Percentiles rank a stretch among this genome's conserved stretches.
Conservation (phyloP, 2,329 filamentous ascomycete species). For the Didymella lethalis region DNA sequence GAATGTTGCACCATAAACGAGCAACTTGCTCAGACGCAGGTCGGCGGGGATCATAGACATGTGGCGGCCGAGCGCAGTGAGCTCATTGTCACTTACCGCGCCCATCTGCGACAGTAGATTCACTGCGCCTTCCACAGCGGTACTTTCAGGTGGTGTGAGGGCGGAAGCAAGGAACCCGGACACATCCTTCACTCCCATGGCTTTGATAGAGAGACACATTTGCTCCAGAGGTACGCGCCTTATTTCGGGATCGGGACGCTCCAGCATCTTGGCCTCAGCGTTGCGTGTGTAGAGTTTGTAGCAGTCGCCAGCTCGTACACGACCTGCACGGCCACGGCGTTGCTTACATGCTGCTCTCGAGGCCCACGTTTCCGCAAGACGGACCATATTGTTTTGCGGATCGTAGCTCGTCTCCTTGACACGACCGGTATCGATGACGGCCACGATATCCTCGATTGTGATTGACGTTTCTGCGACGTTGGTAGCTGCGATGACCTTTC, state of each 20-base stretch:
- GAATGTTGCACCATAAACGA: conserved; percentile 95
- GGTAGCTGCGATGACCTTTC: conserved; percentile 93
- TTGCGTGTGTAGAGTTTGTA: conserved; percentile 94
- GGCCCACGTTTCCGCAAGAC: conserved; percentile 93
- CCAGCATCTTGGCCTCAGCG: conserved; percentile 83
- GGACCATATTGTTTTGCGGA: conserved; percentile 89
- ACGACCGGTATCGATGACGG: conserved; percentile 91
- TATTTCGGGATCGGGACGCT: conserved; percentile 92
- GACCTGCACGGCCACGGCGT: conserved; percentile 87
- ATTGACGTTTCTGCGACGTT: conserved; percentile 99
- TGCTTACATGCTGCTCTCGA: conserved; percentile 95
- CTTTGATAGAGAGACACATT: conserved; percentile 90
- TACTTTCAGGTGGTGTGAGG: conserved; percentile 84
- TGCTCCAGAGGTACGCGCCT: conserved; percentile 92
- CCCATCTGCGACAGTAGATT: conserved; percentile 83
- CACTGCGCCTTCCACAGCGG: conserved; percentile 87
- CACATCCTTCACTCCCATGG: conserved; percentile 90
- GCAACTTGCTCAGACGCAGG: conserved; percentile 88
- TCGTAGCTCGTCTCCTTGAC: conserved; percentile 98
- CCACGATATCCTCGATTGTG: conserved; percentile 96
- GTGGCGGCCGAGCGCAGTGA: conserved; percentile 91
- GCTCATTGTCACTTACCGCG: conserved; percentile 81
- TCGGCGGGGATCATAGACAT: conserved; percentile 96
- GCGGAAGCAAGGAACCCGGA: conserved; percentile 82
- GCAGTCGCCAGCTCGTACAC: conserved; percentile 88